A percentile compares a stretch with the other conserved stretches of the same genome.
Evolutionary conservation across 208 protist species (phyloP).

Genomic region (Wallacemonas sp.): DNA sequence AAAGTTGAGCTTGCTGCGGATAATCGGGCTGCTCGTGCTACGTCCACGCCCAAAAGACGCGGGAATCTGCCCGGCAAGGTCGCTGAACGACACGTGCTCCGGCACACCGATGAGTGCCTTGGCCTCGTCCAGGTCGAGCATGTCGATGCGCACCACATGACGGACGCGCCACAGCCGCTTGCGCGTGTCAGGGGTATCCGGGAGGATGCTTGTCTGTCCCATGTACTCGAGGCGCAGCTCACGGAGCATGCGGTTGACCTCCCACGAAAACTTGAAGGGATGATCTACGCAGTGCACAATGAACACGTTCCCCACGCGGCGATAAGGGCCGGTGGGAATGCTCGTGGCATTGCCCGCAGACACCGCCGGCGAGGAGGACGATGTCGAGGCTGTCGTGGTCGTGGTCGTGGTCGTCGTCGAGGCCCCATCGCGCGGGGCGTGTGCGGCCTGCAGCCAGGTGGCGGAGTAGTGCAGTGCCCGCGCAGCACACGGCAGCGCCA

Average conservation of each 20-base stretch:
- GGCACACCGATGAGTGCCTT: slow-evolving; percentile 78
- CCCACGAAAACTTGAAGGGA: slow-evolving; percentile 85
- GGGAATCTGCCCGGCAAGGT: slow-evolving; percentile 66
- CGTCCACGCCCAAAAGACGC: slow-evolving; percentile 59
- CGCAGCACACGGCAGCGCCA: background rate
- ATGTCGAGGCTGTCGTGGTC: background rate
- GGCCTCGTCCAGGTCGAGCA: slow-evolving; percentile 81
- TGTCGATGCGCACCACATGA: slow-evolving; percentile 74
- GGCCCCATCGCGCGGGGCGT: background rate
- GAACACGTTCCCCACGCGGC: slow-evolving; percentile 81
- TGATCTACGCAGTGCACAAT: slow-evolving; percentile 83
- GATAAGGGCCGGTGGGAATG: slow-evolving; percentile 60
- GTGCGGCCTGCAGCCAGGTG: background rate
- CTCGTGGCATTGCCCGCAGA: slow-evolving; percentile 23
- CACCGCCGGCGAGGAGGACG: background rate
- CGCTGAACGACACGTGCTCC: slow-evolving; percentile 74
- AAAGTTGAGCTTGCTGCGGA: slow-evolving; percentile 82
- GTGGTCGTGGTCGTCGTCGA: slow-evolving; percentile 1
- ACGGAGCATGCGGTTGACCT: slow-evolving; percentile 82
- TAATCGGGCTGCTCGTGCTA: slow-evolving; percentile 36
- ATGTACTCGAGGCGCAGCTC: slow-evolving; percentile 84
- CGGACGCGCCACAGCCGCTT: slow-evolving; percentile 78
- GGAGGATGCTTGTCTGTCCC: slow-evolving; percentile 81
- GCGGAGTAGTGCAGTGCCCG: background rate
- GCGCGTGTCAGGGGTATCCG: slow-evolving; percentile 75